A percentile compares a stretch with the other conserved stretches of the same genome.
These are phyloP conservation scores for Tardiomyces blankii DNA, from an alignment of 1,139 yeast genomes.

Conservation along the genomic window DNA sequence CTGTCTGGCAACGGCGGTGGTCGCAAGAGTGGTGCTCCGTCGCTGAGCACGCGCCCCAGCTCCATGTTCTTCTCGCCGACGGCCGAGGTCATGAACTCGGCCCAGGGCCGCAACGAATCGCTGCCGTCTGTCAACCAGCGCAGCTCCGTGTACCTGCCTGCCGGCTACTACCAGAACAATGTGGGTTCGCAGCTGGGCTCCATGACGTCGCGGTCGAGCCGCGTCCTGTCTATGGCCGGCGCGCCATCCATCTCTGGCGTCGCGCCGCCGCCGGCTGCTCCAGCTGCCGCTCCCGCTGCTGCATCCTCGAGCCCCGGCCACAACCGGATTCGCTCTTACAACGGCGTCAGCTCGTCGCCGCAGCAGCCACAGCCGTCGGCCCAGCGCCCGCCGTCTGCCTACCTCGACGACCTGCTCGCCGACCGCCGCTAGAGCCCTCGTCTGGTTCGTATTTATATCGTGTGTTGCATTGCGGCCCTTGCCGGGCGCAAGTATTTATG, in stretches of 20 bases:
- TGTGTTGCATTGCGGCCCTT: not conserved
- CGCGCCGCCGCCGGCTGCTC: not conserved
- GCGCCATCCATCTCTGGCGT: not conserved
- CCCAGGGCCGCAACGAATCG: constrained; percentile 11
- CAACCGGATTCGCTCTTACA: not conserved
- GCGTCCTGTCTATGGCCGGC: not conserved
- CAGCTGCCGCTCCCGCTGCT: not conserved
- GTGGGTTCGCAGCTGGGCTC: not conserved
- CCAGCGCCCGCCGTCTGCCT: constrained; percentile 26
- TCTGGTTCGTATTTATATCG: not conserved
- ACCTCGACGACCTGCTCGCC: constrained; percentile 21
- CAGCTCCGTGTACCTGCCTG: constrained; percentile 24
- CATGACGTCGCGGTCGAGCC: not conserved
- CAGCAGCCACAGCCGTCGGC: not conserved
- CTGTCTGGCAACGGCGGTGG: constrained; percentile 3
- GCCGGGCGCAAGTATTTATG: not conserved
- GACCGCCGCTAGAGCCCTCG: not conserved
- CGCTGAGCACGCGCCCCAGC: constrained; percentile 1
- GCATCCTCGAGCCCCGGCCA: not conserved
- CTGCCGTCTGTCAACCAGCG: constrained; percentile 9
- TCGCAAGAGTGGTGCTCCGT: not conserved
- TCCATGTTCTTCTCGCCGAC: constrained; percentile 66
- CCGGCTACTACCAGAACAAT: constrained; percentile 22
- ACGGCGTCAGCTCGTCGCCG: not conserved
- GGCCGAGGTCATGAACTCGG: constrained; percentile 51